These are phyloP conservation scores for Cercospora berteroae DNA, from an alignment of 2,329 filamentous ascomycete species.

Conservation along the genomic window DNA sequence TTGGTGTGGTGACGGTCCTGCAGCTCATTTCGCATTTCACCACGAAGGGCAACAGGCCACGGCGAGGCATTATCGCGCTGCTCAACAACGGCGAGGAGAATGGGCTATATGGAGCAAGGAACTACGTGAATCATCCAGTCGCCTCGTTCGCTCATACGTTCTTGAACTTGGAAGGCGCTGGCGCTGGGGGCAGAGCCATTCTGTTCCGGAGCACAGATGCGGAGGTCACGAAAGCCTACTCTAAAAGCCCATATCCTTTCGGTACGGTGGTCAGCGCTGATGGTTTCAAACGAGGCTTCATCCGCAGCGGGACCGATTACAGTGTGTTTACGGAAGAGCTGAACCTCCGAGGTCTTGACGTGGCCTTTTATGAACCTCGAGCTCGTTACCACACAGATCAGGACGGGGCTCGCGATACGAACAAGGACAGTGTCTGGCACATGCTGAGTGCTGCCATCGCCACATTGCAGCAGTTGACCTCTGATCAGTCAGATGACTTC, in stretches of 20 bases:
- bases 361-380: conserved; percentile 86
- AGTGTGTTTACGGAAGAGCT: conserved; percentile 73
- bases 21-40: conserved; percentile 88
- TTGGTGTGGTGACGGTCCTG: conserved; percentile 81
- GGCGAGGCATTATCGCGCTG: conserved; percentile 75
- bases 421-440: conserved; percentile 75
- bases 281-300: conserved; percentile 74
- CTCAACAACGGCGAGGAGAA: conserved; percentile 98
- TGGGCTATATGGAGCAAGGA: conserved; percentile 79
- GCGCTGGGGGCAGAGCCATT: conserved; percentile 82
- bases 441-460: conserved; percentile 85
- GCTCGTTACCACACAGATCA: conserved; percentile 87
- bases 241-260: conserved; percentile 70
- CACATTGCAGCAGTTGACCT: conserved; percentile 69
- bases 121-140: conserved; percentile 79
- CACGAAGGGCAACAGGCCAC: conserved; percentile 63
- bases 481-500: conserved; percentile 66
- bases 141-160: conserved; percentile 81
- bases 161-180: conserved; percentile 91
- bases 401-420: conserved; percentile 79
- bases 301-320: conserved; percentile 88
- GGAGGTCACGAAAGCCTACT: conserved; percentile 79
- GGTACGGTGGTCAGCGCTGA: conserved; percentile 79
- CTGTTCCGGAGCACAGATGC: conserved; percentile 86
- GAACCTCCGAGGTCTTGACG: conserved; percentile 78